Conservation (phyloP, 2,329 filamentous ascomycete genomes). For the Monilinia polystroma region DNA sequence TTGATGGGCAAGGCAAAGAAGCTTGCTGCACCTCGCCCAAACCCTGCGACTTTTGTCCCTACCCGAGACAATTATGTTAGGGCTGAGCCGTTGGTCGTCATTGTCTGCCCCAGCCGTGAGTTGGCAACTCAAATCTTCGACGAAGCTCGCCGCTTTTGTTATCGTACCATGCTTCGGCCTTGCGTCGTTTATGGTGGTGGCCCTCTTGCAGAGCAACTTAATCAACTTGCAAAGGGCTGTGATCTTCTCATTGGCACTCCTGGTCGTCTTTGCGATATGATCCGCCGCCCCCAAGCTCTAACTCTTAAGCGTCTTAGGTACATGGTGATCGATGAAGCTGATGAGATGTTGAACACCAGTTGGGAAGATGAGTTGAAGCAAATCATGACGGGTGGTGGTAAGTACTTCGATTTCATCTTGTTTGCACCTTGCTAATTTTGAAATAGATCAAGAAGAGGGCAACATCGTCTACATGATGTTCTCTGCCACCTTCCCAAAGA, state of each 20-base stretch:
- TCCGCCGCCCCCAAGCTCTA: conserved; percentile 66
- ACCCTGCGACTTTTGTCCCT: conserved; percentile 55
- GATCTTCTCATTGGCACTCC: conserved; percentile 87
- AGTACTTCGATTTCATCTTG: conserved; percentile 40
- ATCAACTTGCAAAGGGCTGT: conserved; percentile 77
- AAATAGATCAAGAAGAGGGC: conserved; percentile 70
- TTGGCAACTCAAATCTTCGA: conserved; percentile 93
- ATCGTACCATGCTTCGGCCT: conserved; percentile 90
- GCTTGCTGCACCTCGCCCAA: conserved; percentile 74
- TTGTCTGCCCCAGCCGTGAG: conserved; percentile 86
- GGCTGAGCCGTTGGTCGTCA: conserved; percentile 83
- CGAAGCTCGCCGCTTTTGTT: conserved; percentile 88
- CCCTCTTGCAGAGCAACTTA: conserved; percentile 65
- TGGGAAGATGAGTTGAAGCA: conserved; percentile 75
- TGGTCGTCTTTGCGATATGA: conserved; percentile 82
- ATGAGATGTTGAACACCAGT: conserved; percentile 80
- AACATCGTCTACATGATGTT: conserved; percentile 76
- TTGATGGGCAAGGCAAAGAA: conserved; percentile 96
- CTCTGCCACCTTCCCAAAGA: conserved; percentile 89
- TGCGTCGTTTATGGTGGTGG: conserved; percentile 86
- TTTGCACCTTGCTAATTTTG: conserved; percentile 26
- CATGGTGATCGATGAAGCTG: conserved; percentile 87
- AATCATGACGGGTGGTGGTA: conserved; percentile 80
- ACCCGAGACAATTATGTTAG: conserved; percentile 51
- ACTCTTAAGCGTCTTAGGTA: conserved; percentile 76